Evolutionary conservation across 768 basidiomycete species (phyloP), one percentile per base, ranked within the genome.

Genomic region (Psilocybe tampanensis): DNA sequence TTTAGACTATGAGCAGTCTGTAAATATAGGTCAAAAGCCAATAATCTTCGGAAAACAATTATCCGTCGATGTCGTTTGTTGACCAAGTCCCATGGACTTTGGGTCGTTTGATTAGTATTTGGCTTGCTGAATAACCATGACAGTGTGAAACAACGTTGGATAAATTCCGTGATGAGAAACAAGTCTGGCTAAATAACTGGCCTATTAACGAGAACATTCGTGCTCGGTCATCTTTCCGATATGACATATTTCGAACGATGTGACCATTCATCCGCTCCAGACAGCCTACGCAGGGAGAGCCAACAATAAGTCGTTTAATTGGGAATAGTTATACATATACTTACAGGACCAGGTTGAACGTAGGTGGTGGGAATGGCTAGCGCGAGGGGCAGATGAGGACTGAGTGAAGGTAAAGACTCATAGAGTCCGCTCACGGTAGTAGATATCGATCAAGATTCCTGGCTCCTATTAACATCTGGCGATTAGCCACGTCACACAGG

Each of bases 371-470:
- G 66, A 41, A 66, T 49, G 26, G 66, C 66, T 66, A 54, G 32
- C 24, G 48, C 19, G 29, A 44, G 34, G 32, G 29, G 4, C 45
- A n/a, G n/a, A 24, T 22, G 15, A 17, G 24, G 11, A 23, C 21
- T 49, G 24, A 34, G 26, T 44, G n/a, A 12, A 22, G 4, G 18
- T 18, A n/a, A 21, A 29, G 34, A 18, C 2, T 15, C 21, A 15
- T 22, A 9, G 2, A 1, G 23, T 26, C n/a, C 9, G 53, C 63
- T 56, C 51, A 66, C 66, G 66, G 39, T 63, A 64, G 53, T 66
- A 66, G 45, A 66, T 66, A 56, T 66, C 56, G 56, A 66, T 59
- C 54, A 64, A 18, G 52, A 66, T 66, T 26, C 66, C 66, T 18
- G 66, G 61, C 42, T 66, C 66, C 61, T 66, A 29, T 19, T 11